phyloP scores from a whole-genome alignment of 2,329 filamentous ascomycete species.

The Chaetomium sp. region DNA sequence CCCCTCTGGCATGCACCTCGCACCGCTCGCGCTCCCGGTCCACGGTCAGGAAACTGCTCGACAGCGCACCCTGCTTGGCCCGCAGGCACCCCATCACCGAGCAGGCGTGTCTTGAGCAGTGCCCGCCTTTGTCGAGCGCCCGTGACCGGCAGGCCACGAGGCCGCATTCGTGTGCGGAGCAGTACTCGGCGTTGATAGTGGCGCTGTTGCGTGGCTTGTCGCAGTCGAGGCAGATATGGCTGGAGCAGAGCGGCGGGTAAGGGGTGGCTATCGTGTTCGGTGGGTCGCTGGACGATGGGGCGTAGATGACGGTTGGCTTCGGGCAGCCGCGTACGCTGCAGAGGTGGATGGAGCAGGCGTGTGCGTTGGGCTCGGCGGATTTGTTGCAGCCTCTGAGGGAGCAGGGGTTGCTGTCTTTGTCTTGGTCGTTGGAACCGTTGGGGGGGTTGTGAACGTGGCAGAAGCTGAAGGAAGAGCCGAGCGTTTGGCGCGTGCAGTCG shows the following conservation, averaged over 20 bases:
- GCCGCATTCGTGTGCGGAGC: conserved; percentile 3
- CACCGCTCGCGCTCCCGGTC: conserved; percentile 9
- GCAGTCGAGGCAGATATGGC: too few relatives aligned
- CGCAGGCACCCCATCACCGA: background rate
- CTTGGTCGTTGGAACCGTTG: background rate
- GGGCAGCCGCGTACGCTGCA: conserved; percentile 15
- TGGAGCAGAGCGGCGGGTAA: background rate
- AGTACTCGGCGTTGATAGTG: conserved; percentile 3
- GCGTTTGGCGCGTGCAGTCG: conserved; percentile 9
- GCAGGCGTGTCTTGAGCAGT: conserved; percentile 13
- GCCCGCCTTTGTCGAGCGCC: background rate
- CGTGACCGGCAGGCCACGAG: background rate
- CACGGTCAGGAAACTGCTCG: conserved; percentile 4
- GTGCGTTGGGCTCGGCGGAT: background rate
- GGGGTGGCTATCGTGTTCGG: background rate
- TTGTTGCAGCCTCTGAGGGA: too few relatives aligned
- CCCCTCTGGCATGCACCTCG: conserved; percentile 1
- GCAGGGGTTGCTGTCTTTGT: too few relatives aligned
- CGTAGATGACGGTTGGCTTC: background rate
- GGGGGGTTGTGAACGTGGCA: background rate
- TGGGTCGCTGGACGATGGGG: too few relatives aligned
- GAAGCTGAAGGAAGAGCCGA: background rate
- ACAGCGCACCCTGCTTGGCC: conserved; percentile 1
- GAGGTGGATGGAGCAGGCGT: conserved; percentile 17
- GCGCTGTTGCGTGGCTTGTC: too few relatives aligned